Conservation (phyloP, 1,284 basidiomycete species). For the Ceratobasidium theobromae region DNA sequence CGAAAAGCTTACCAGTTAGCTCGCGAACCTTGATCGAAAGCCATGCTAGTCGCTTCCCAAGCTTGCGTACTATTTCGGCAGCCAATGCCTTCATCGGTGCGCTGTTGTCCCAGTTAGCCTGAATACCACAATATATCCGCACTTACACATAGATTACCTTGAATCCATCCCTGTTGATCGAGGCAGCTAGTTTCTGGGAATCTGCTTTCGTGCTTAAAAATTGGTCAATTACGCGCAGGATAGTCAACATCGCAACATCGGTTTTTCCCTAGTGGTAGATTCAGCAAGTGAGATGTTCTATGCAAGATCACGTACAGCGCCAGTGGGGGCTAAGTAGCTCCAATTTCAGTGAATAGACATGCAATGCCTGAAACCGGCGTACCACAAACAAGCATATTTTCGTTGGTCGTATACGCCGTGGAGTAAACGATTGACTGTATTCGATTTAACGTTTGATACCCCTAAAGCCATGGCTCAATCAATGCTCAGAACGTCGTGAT, state of each 20-base stretch:
- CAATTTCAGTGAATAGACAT: not conserved
- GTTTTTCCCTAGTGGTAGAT: slow-evolving; percentile 82
- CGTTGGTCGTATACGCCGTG: slow-evolving; percentile 91
- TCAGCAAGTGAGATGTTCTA: slow-evolving; percentile 5
- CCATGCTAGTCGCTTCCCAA: slow-evolving; percentile 89
- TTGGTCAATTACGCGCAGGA: slow-evolving; percentile 85
- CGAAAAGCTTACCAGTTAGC: slow-evolving; percentile 66
- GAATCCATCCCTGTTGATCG: slow-evolving; percentile 74
- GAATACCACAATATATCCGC: slow-evolving; percentile 21
- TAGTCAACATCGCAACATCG: slow-evolving; percentile 94
- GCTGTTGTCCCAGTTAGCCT: slow-evolving; percentile 44
- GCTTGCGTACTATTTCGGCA: slow-evolving; percentile 88
- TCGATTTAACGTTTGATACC: slow-evolving; percentile 86
- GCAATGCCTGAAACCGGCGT: slow-evolving; percentile 41
- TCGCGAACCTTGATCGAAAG: slow-evolving; percentile 86
- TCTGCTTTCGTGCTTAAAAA: slow-evolving; percentile 52
- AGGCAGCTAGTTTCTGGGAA: slow-evolving; percentile 49
- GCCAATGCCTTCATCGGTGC: slow-evolving; percentile 99
- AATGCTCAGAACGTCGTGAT: not conserved
- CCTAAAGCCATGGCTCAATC: slow-evolving; percentile 51
- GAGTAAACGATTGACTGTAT: slow-evolving; percentile 96
- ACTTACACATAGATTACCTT: slow-evolving; percentile 96
- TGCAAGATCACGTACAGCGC: slow-evolving; percentile 68
- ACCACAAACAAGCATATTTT: slow-evolving; percentile 97
- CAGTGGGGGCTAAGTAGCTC: slow-evolving; percentile 76